Base-by-base conservation (phyloP, 1,139 yeast species). In the Yamadazyma buinensis region DNA sequence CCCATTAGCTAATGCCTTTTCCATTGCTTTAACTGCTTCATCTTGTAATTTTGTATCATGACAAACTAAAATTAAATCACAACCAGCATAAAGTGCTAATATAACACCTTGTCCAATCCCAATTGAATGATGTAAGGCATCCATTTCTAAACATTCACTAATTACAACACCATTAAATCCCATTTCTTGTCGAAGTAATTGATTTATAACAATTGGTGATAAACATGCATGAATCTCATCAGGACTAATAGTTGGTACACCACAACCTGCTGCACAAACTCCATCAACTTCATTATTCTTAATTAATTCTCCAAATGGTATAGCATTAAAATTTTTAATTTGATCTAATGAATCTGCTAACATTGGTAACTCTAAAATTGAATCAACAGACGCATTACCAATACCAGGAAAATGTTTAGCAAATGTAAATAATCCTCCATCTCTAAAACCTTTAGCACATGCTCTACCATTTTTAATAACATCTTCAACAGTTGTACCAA, bases 331-430 rank as follows among this genome's bases (percentile, higher is more conserved):
- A 28, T 67, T 64, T 37, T 71, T 72, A 26, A 79, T 61, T 49
- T 77, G 82, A 30, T 70, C 76, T 31, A 75, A 58, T 3, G 77
- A 64, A 34, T 79, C 85, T 2, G 76, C 66, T 45, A 78, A 70
- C 67, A 77, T 72, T 2, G 84, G 84, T 29, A 77, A 54, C 33
- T 80, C 84, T 29, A 77, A 53, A 17, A 77, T 55, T 1, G 77
- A 67, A 47, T 78, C 82, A 3, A 79, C 80, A 15, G 72, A 65
- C 1, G 83, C 81, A 42, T 72, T 72, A 4, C 84, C 85, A 35
- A 77, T 77, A 1, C 85, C 85, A 0, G 85, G 85, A 47, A 79
- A 80, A 53, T 79, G 84, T 46, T 78, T 77, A 0, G 81, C 84
- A 40, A 78, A 72, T 1, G 79, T 67, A 26, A 74, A 56, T 14